Base-by-base conservation (phyloP, 108 stramenopile genomes). In the Cyclotella atomus region DNA sequence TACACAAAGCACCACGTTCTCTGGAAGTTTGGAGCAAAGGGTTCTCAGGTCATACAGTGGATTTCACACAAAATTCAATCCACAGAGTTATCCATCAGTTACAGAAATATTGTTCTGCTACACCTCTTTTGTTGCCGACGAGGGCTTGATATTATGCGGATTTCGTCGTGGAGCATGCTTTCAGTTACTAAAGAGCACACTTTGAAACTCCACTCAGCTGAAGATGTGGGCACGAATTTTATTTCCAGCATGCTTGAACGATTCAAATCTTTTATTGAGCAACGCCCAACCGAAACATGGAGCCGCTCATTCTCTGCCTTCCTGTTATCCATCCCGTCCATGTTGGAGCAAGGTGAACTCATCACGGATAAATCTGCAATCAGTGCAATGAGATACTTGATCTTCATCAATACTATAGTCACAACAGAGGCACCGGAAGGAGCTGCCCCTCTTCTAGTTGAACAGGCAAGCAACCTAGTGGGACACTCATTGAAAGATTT, bases 231-330 rank as follows among this genome's bases (percentile, higher is more conserved):
- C 15, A 1, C n/a, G 9, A 28, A 14, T 10, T 57, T 57, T n/a
- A 30, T 57, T n/a, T 15, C 12, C 3, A 8, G 56, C 20, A 30
- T 57, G 28, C 28, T 57, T n/a, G 0, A 19, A 28, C 1, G 32
- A 10, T 57, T 57, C 29, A 57, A 57, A 30, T 2, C 12, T 1
- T 1, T 30, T 1, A 28, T 57, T 10, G 1, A 32, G 9, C 29
- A 62, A 43, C 1, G 23, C 43, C 0, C 21, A 2, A 25, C 3
- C 38, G 14, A 30, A 5, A 5, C 57, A 30, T 70, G 69, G 69
- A 70, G 69, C 36, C 41, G 32, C 27, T 57, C 69, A 59, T 70
- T 70, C 56, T 70, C 69, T 23, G 32, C 28, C 6, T 70, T 70
- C 56, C 30, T 59, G 9, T 30, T 23, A 47, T 70, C 69, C 15